phyloP scores from a whole-genome alignment of 805 yeast genomes.

The Saccharomycopsis sp. region DNA sequence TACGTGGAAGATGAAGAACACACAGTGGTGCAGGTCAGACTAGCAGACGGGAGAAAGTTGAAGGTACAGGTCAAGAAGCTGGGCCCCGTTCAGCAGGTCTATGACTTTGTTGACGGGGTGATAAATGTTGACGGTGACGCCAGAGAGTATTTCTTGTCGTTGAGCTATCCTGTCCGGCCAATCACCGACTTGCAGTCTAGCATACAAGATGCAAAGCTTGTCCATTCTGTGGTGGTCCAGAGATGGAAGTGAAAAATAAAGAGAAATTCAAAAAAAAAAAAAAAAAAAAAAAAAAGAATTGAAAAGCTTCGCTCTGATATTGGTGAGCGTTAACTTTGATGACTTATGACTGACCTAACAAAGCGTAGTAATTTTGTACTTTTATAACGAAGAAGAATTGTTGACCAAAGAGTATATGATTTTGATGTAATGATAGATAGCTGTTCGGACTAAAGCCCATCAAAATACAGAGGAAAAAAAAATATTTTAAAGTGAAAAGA shows the following conservation, averaged over 20 bases:
- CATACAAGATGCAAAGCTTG: conserved; percentile 66
- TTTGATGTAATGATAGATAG: no score
- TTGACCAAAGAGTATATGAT: no score
- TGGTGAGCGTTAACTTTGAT: no score
- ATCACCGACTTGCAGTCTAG: conserved; percentile 49
- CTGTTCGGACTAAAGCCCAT: no score
- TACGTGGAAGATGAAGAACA: conserved; percentile 43
- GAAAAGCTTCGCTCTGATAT: no score
- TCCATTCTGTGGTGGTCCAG: conserved; percentile 83
- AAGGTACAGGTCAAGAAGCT: conserved; percentile 54
- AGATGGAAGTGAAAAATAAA: conserved; percentile 47
- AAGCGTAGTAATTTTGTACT: no score
- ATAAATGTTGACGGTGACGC: conserved; percentile 26
- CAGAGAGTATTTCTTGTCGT: conserved; percentile 57
- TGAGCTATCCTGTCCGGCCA: conserved; percentile 74
- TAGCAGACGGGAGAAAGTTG: conserved; percentile 70
- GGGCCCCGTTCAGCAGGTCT: conserved; percentile 58
- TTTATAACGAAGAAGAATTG: no score
- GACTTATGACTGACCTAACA: no score
- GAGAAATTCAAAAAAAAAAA: no score
- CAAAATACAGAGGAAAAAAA: no score
- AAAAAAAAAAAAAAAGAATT: no score
- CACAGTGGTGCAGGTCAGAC: conserved; percentile 68
- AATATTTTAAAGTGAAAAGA: no score
- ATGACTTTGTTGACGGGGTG: conserved; percentile 53